Conservation (phyloP, 1,139 yeast species). For the Yamadazyma epiphylla region DNA sequence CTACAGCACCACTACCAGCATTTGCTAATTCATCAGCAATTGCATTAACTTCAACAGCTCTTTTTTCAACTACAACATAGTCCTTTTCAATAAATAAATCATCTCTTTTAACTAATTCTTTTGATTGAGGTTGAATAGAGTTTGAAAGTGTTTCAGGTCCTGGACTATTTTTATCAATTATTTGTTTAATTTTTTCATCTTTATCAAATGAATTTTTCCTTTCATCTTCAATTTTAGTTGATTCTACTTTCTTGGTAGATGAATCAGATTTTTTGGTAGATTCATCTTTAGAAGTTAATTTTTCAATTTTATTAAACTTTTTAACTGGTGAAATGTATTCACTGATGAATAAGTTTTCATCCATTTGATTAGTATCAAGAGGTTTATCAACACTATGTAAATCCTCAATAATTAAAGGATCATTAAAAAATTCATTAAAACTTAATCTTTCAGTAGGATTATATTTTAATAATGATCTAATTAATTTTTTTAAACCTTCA, state of each 20-base stretch:
- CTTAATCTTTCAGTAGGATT: slow-evolving; percentile 87
- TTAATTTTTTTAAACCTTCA: slow-evolving; percentile 62
- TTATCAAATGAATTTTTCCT: slow-evolving; percentile 10
- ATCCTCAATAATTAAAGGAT: slow-evolving; percentile 48
- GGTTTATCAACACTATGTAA: slow-evolving; percentile 50
- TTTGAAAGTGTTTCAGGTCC: slow-evolving; percentile 29
- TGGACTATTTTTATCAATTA: slow-evolving; percentile 43
- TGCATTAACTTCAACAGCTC: slow-evolving; percentile 93
- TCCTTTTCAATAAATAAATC: slow-evolving; percentile 66
- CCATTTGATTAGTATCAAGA: slow-evolving; percentile 65
- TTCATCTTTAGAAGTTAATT: slow-evolving; percentile 7
- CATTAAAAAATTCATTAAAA: slow-evolving; percentile 78
- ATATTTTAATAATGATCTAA: slow-evolving; percentile 71
- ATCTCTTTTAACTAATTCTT: slow-evolving; percentile 14
- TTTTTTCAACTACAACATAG: slow-evolving; percentile 90
- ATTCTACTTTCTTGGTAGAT: slow-evolving; percentile 6
- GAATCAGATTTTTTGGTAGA: slow-evolving; percentile 3
- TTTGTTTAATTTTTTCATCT: slow-evolving; percentile 44
- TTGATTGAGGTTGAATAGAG: slow-evolving; percentile 18
- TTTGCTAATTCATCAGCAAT: slow-evolving; percentile 86
- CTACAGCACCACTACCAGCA: slow-evolving; percentile 58
- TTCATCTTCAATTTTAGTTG: neutral
- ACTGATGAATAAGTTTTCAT: slow-evolving; percentile 77
- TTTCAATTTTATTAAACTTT: slow-evolving; percentile 7
- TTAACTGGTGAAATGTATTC: slow-evolving; percentile 60